Evolutionary conservation across 257 asterid species (phyloP), one percentile per base, ranked within the genome.

Genomic region (Solanum pinnatisectum): DNA sequence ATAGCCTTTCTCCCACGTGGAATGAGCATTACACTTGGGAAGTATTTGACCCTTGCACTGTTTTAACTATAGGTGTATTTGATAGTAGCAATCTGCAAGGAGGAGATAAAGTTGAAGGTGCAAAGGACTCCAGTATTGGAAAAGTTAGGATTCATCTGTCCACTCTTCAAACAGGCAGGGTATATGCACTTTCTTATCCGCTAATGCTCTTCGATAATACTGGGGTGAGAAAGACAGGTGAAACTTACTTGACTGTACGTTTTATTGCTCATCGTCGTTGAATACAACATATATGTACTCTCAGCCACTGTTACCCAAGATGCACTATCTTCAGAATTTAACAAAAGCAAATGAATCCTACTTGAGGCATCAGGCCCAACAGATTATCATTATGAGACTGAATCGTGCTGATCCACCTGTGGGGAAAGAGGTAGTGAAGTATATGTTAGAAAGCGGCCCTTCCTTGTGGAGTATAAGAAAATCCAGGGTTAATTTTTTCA

Each of bases 21-120:
- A 95, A 95, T 8, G 96, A 95, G 86, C 98, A 95, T 88, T 95
- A 94, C 91, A 95, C 94, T 8, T 95, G 98, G 95, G 98, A 95
- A 73, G 98, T 95, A 44, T 94, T 83, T 59, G 98, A 95, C 87
- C 98, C 96, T 13, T 94, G 95, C 90, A 95, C 98, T 0, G 96
- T 94, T 18, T 85, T 95, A 70, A 94, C 95, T 2, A 93, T 95
- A 27, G 96, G 96, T 32, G 96, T 95, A 4, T 94, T 94, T 67
- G 98, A 95, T 79, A 89, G 94, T 67, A 88, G 95, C 27, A 94
- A 95, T 87, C 65, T 93, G 83, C 95, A 94, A 0, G 95, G 94
- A 11, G 95, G 95, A 20, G 95, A 93, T 79, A 94, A 93, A 77
- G 2, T 90, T 32, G 96, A 95, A 22, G 84, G 87, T 20, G 65